Evolutionary conservation across 1,139 yeast species (phyloP).

Genomic region (Citeromyces siamensis): DNA sequence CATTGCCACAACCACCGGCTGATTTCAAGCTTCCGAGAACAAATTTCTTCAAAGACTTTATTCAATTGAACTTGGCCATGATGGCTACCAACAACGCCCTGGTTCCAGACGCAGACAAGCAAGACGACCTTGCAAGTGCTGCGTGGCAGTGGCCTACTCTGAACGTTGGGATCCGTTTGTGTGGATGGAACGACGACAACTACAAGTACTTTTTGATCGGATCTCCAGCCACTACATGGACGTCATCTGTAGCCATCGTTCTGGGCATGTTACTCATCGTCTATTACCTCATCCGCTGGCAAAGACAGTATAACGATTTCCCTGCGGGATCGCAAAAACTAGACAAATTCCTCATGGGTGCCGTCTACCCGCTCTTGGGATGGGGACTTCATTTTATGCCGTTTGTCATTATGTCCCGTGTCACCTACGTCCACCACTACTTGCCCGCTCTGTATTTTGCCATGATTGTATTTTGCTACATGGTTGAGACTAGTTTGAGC

Average conservation of each 20-base stretch:
- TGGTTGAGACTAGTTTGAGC: slow-evolving; percentile 51
- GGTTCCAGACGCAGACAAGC: slow-evolving; percentile 85
- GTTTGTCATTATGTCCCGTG: slow-evolving; percentile 91
- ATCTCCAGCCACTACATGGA: slow-evolving; percentile 91
- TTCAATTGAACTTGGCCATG: slow-evolving; percentile 93
- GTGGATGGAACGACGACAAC: slow-evolving; percentile 83
- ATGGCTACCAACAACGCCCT: slow-evolving; percentile 97
- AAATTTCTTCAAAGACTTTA: slow-evolving; percentile 75
- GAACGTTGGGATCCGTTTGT: slow-evolving; percentile 85
- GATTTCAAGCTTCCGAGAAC: slow-evolving; percentile 76
- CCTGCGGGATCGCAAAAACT: slow-evolving; percentile 14
- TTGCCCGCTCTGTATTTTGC: slow-evolving; percentile 96
- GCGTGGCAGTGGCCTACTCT: slow-evolving; percentile 99
- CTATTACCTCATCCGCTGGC: slow-evolving; percentile 74
- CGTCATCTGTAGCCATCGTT: slow-evolving; percentile 62
- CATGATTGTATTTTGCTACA: slow-evolving; percentile 66
- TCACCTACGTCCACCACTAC: slow-evolving; percentile 94
- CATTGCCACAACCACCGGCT: slow-evolving; percentile 61
- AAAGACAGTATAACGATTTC: slow-evolving; percentile 77
- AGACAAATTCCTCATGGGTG: slow-evolving; percentile 51
- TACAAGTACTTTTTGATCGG: slow-evolving; percentile 85
- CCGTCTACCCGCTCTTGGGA: slow-evolving; percentile 81
- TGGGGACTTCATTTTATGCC: slow-evolving; percentile 94
- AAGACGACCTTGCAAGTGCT: slow-evolving; percentile 79
- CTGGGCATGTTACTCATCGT: slow-evolving; percentile 45